Conservation (phyloP, 345 rosid genomes). For the Passiflora organensis region DNA sequence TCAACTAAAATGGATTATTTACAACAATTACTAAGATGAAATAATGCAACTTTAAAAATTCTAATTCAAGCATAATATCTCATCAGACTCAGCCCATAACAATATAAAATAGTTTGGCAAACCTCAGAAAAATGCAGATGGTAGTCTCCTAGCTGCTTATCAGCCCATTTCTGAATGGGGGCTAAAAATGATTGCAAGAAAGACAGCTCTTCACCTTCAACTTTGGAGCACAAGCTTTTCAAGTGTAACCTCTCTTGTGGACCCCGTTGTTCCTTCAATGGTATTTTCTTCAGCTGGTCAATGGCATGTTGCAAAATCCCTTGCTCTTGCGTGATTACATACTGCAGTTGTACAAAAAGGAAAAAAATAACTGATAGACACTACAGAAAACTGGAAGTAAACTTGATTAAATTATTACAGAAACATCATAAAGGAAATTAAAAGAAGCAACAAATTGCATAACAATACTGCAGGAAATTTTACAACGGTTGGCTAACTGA, state of each 20-base stretch:
- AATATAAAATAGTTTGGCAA: conserved; percentile 17
- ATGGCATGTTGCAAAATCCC: conserved; percentile 78
- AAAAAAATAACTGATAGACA: not conserved
- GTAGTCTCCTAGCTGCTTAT: conserved; percentile 81
- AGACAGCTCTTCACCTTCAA: conserved; percentile 60
- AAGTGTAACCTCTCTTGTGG: conserved; percentile 95
- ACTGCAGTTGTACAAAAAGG: conserved; percentile 47
- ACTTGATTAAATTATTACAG: no score
- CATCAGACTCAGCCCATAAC: not conserved
- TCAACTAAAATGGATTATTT: no score
- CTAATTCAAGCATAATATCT: not conserved
- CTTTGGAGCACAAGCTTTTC: conserved; percentile 61
- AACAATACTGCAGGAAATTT: no score
- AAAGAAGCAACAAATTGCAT: no score
- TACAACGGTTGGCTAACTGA: no score
- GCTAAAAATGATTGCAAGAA: conserved; percentile 80
- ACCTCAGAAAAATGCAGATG: conserved; percentile 92
- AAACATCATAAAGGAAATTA: no score
- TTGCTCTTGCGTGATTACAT: conserved; percentile 71
- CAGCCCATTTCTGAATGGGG: conserved; percentile 89
- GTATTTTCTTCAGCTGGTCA: conserved; percentile 81
- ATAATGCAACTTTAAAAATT: not conserved
- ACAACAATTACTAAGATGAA: no score
- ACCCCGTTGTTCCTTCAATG: conserved; percentile 86
- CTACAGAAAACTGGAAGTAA: not conserved